A percentile compares a stretch with the other conserved stretches of the same genome.
Evolutionary conservation across 2,329 filamentous ascomycete genomes (phyloP).

Genomic region (Hortaea sp.): DNA sequence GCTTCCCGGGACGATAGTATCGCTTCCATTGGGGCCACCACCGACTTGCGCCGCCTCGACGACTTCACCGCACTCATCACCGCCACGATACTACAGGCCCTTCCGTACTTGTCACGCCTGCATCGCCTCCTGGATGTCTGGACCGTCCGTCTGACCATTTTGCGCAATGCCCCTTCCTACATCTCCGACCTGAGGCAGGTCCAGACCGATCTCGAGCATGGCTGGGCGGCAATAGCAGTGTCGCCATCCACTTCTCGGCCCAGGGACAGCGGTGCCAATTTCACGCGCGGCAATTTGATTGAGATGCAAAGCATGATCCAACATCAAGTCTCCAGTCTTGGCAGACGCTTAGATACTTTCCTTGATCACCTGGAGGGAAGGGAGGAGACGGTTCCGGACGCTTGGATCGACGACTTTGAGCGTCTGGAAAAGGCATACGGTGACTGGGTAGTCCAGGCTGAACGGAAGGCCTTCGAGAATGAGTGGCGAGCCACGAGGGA

Average conservation of each 20-base stretch:
- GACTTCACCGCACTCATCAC: constrained; percentile 87
- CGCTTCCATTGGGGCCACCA: constrained; percentile 8
- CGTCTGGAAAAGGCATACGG: constrained; percentile 65
- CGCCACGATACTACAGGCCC: constrained; percentile 77
- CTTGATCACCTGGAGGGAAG: constrained; percentile 77
- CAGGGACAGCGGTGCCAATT: constrained; percentile 4
- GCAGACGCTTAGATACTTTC: constrained; percentile 69
- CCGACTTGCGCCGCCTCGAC: constrained; percentile 47
- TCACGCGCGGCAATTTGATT: constrained; percentile 14
- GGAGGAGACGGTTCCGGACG: constrained; percentile 71
- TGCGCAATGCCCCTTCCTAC: constrained; percentile 63
- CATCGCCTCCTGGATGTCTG: constrained; percentile 65
- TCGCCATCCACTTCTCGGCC: constrained; percentile 10
- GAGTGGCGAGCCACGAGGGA: constrained; percentile 31
- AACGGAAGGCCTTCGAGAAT: constrained; percentile 60
- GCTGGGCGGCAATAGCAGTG: constrained; percentile 51
- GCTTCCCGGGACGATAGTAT: constrained; percentile 27
- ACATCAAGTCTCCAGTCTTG: constrained; percentile 58
- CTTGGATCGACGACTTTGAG: constrained; percentile 84
- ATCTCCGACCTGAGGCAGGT: constrained; percentile 54
- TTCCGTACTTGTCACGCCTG: constrained; percentile 70
- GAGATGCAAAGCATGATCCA: constrained; percentile 48
- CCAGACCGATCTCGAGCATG: constrained; percentile 54
- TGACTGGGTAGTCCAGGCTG: constrained; percentile 70
- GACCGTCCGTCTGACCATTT: constrained; percentile 64